Conservation (phyloP, 371 early-diverging fungal genomes). For the Lichtheimia corymbifera region DNA sequence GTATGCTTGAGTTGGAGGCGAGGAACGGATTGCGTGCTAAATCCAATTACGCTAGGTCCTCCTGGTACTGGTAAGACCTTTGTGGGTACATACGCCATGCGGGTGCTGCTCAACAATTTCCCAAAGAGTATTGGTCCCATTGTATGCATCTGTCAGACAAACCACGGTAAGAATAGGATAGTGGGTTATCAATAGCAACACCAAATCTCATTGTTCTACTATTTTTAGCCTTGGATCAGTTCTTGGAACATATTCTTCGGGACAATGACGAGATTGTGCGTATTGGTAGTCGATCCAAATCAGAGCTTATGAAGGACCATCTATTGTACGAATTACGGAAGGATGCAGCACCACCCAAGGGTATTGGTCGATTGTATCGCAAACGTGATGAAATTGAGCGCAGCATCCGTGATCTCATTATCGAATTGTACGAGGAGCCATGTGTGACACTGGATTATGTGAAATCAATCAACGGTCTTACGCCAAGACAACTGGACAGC, state of each 20-base stretch:
- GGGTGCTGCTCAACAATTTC: constrained; percentile 53
- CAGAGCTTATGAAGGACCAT: constrained; percentile 36
- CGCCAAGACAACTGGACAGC: constrained; percentile 41
- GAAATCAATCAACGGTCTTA: constrained; percentile 29
- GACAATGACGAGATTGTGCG: constrained; percentile 57
- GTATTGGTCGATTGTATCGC: constrained; percentile 33
- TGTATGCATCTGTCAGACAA: constrained; percentile 70
- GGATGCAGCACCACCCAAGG: constrained; percentile 18
- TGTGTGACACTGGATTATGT: constrained; percentile 50
- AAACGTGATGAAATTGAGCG: constrained; percentile 39
- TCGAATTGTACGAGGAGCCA: constrained; percentile 52
- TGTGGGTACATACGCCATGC: constrained; percentile 65
- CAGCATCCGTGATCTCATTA: constrained; percentile 34
- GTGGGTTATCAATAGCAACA: too few species aligned
- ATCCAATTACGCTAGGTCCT: constrained; percentile 43
- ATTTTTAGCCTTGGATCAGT: constrained; percentile 68
- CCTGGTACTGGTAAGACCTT: constrained; percentile 78
- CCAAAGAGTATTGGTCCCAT: constrained; percentile 49
- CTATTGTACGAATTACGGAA: constrained; percentile 52
- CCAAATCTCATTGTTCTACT: too few species aligned
- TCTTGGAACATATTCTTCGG: constrained; percentile 57
- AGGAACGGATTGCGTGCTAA: neutral
- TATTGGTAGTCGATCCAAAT: constrained; percentile 64
- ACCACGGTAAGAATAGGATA: constrained; percentile 49
- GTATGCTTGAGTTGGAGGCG: constrained; percentile 11